These are phyloP conservation scores for Neurospora africana DNA, from an alignment of 495 filamentous ascomycete genomes.

Conservation along the genomic window DNA sequence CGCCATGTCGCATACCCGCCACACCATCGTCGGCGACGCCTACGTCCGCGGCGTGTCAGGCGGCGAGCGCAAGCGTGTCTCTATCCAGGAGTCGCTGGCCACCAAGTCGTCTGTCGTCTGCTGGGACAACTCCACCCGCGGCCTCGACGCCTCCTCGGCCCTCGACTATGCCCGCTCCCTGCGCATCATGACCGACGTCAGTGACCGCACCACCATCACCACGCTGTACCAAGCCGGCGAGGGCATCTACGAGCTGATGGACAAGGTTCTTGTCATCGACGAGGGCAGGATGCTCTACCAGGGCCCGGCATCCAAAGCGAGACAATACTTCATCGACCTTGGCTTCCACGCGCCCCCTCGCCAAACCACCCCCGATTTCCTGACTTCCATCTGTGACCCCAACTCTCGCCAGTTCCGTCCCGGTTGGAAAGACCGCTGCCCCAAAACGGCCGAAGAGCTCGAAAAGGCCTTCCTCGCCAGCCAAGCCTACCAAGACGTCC, in stretches of 20 bases:
- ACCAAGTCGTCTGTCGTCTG: slow-evolving; percentile 40
- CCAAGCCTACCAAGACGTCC: slow-evolving; percentile 34
- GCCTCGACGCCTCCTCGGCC: slow-evolving; percentile 68
- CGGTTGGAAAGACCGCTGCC: slow-evolving; percentile 54
- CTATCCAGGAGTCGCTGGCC: slow-evolving; percentile 40
- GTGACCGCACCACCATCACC: slow-evolving; percentile 68
- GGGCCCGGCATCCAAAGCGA: slow-evolving; percentile 46
- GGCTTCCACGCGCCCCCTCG: slow-evolving; percentile 46
- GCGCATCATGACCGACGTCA: slow-evolving; percentile 75
- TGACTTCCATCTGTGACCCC: slow-evolving; percentile 62
- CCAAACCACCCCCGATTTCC: slow-evolving; percentile 58
- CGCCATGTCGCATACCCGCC: slow-evolving; percentile 63
- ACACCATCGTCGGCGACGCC: slow-evolving; percentile 78
- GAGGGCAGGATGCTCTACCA: slow-evolving; percentile 61
- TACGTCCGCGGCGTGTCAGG: slow-evolving; percentile 65
- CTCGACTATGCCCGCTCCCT: slow-evolving; percentile 70
- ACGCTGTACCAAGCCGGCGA: slow-evolving; percentile 80
- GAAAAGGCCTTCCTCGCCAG: slow-evolving; percentile 51
- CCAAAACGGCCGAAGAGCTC: slow-evolving; percentile 62
- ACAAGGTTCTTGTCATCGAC: slow-evolving; percentile 56
- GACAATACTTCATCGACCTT: slow-evolving; percentile 51
- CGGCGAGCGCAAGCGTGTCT: slow-evolving; percentile 48
- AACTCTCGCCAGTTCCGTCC: slow-evolving; percentile 48
- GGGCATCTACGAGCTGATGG: slow-evolving; percentile 73
- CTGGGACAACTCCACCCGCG: slow-evolving; percentile 69